Evolutionary conservation across 2,329 filamentous ascomycete genomes (phyloP).

Genomic region (Curvularia hawaiiensis): DNA sequence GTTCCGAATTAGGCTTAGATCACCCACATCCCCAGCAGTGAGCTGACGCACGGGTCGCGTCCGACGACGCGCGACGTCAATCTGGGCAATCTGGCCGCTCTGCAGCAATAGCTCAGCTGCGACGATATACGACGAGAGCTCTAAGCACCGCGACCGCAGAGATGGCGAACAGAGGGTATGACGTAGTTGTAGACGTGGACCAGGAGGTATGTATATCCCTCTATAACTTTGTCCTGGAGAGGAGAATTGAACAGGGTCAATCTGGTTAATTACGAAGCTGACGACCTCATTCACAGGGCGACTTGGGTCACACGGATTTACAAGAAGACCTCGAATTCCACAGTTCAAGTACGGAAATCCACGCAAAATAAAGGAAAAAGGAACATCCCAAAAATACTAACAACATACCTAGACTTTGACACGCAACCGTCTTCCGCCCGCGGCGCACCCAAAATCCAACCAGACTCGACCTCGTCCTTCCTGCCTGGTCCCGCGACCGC

Average conservation of each 20-base stretch:
- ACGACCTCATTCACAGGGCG: constrained; percentile 65
- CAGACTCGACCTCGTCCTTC: constrained; percentile 48
- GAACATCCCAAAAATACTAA: neutral
- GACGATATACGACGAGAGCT: neutral
- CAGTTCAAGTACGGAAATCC: constrained; percentile 67
- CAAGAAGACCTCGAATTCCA: constrained; percentile 99
- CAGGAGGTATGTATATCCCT: constrained; percentile 70
- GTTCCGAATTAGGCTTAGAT: constrained; percentile 23
- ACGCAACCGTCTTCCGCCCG: constrained; percentile 52
- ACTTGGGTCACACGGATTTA: constrained; percentile 96
- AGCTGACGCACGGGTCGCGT: constrained; percentile 26
- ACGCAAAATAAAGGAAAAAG: neutral
- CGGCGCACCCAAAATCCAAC: constrained; percentile 51
- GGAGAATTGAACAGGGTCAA: neutral
- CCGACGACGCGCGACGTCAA: constrained; percentile 21
- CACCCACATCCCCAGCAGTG: neutral
- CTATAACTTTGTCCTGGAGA: neutral
- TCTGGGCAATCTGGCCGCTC: constrained; percentile 39
- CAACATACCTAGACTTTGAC: constrained; percentile 66
- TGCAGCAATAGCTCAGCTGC: constrained; percentile 28
- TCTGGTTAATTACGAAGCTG: neutral
- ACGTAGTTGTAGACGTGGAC: constrained; percentile 97
- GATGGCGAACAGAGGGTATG: constrained; percentile 88
- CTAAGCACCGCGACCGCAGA: neutral
- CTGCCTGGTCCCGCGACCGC: constrained; percentile 38